These are phyloP conservation scores for Tuber indicum DNA, from an alignment of 495 filamentous ascomycete species.

Conservation along the genomic window DNA sequence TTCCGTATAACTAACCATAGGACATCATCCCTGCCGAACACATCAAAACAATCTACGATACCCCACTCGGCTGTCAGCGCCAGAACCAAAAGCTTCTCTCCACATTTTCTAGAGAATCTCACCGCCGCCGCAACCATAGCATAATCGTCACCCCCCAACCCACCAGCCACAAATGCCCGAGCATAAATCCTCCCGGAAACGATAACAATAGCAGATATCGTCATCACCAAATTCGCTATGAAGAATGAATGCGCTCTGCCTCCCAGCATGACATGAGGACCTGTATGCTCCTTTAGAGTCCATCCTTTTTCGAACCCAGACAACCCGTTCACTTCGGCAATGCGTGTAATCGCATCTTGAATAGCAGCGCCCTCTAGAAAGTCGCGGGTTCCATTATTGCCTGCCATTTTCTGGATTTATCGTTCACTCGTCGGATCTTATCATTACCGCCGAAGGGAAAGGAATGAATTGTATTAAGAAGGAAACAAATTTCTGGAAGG, in stretches of 20 bases:
- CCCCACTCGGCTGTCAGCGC: background rate
- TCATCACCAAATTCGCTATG: slow-evolving; percentile 17
- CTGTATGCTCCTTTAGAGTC: background rate
- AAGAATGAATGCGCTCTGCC: slow-evolving; percentile 18
- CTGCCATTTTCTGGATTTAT: background rate
- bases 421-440: background rate
- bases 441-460: background rate
- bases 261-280: slow-evolving; percentile 16
- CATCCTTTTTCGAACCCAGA: background rate
- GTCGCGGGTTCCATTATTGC: background rate
- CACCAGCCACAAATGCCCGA: slow-evolving; percentile 30
- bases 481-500: background rate
- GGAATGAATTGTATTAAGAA: background rate
- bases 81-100: background rate
- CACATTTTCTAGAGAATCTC: slow-evolving; percentile 6
- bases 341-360: background rate
- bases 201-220: slow-evolving; percentile 17
- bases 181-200: slow-evolving; percentile 33
- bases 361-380: background rate
- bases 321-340: background rate
- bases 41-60: slow-evolving; percentile 18
- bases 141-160: slow-evolving; percentile 37
- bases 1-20: slow-evolving; percentile 11
- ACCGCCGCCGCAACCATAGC: slow-evolving; percentile 30
- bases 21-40: slow-evolving; percentile 21